A percentile compares a stretch with the other conserved stretches of the same genome.
These are phyloP conservation scores for Saksenaea vasiformis DNA, from an alignment of 371 early-diverging fungal species.

Conservation along the genomic window DNA sequence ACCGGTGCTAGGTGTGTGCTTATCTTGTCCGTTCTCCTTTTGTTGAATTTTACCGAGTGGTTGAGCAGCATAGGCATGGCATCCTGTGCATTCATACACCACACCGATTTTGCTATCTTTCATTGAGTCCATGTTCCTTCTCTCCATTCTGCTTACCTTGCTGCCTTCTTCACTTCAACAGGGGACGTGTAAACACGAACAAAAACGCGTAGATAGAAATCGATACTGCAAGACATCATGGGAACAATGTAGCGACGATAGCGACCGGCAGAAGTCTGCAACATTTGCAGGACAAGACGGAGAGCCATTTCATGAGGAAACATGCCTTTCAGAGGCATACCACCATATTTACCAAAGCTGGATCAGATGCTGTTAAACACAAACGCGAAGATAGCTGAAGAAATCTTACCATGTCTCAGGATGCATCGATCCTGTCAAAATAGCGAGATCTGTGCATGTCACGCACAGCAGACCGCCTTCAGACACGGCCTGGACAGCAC, in stretches of 20 bases:
- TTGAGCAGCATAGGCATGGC: constrained; percentile 72
- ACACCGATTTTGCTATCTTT: constrained; percentile 68
- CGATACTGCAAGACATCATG: constrained; percentile 93
- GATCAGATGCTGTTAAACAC: neutral
- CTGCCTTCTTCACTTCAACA: constrained; percentile 70
- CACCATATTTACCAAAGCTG: constrained; percentile 95
- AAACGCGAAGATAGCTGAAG: too few relatives aligned
- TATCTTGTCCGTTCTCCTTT: constrained; percentile 53
- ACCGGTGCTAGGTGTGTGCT: constrained; percentile 64
- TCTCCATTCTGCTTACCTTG: constrained; percentile 54
- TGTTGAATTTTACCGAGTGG: constrained; percentile 66
- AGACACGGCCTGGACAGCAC: constrained; percentile 91
- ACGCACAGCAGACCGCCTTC: constrained; percentile 97
- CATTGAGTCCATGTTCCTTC: neutral
- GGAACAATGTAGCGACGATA: constrained; percentile 91
- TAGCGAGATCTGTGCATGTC: constrained; percentile 99
- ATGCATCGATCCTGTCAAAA: constrained; percentile 91
- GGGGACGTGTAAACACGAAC: constrained; percentile 91
- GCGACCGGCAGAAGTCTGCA: constrained; percentile 88
- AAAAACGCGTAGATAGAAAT: constrained; percentile 99
- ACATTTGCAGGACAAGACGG: constrained; percentile 87
- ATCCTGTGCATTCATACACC: constrained; percentile 87
- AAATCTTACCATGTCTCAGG: constrained; percentile 82
- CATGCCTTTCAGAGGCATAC: constrained; percentile 82
- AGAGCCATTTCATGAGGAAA: constrained; percentile 87